These are phyloP conservation scores for Sextonia rubra DNA, from an alignment of 164 flowering plant genomes.

Conservation along the genomic window DNA sequence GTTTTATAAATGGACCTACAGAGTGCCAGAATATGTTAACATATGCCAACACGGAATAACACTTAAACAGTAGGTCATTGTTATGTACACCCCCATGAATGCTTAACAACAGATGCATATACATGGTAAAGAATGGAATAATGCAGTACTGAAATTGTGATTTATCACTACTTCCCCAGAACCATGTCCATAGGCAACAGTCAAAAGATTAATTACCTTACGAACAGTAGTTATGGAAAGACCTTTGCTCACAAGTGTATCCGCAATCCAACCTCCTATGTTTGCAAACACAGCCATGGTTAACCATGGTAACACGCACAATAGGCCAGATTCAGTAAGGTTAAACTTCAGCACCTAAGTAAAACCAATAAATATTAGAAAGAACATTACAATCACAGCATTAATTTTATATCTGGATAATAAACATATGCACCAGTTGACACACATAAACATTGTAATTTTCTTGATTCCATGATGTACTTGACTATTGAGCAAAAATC, in stretches of 20 bases:
- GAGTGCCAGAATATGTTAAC: no score
- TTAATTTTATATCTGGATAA: no score
- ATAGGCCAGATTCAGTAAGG: constrained; percentile 92
- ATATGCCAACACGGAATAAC: no score
- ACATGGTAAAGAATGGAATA: no score
- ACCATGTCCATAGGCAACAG: background rate
- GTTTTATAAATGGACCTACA: no score
- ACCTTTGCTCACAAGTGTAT: constrained; percentile 89
- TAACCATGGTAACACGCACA: constrained; percentile 96
- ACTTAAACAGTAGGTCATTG: no score
- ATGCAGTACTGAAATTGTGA: no score
- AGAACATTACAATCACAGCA: background rate
- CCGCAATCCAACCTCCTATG: constrained; percentile 99
- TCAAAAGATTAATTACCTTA: constrained; percentile 49
- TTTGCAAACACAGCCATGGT: constrained; percentile 99
- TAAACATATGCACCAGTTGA: no score
- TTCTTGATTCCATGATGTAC: no score
- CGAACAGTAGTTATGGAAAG: constrained; percentile 87
- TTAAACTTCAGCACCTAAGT: constrained; percentile 94
- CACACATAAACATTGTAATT: no score
- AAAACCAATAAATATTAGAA: constrained; percentile 2
- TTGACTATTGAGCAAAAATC: background rate
- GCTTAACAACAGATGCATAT: background rate
- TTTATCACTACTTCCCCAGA: background rate
- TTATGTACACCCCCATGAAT: background rate